These are phyloP conservation scores for Malus sylvestris DNA, from an alignment of 306 rosid species.

Conservation along the genomic window DNA sequence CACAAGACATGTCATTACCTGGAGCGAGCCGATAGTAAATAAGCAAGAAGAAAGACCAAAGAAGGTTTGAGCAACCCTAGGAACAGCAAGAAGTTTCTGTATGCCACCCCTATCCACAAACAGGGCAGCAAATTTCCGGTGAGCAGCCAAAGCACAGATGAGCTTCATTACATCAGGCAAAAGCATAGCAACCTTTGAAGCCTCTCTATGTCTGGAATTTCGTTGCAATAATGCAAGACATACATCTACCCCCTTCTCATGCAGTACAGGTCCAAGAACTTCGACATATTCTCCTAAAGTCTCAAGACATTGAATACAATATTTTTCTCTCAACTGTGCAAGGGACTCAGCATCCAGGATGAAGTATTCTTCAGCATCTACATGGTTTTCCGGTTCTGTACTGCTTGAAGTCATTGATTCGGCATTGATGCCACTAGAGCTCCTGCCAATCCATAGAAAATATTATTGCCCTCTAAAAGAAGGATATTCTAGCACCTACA, in stretches of 20 bases:
- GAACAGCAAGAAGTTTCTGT: slow-evolving; percentile 89
- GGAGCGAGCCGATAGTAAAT: slow-evolving; percentile 89
- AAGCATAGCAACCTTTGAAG: slow-evolving; percentile 56
- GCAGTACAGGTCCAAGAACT: slow-evolving; percentile 97
- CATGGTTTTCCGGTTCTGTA: slow-evolving; percentile 42
- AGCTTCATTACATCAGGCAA: slow-evolving; percentile 95
- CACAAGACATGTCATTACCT: slow-evolving; percentile 37
- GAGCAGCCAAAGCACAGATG: slow-evolving; percentile 95
- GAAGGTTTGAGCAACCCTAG: slow-evolving; percentile 73
- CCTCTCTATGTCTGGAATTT: slow-evolving; percentile 60
- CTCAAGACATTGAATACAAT: slow-evolving; percentile 93
- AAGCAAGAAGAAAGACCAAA: slow-evolving; percentile 91
- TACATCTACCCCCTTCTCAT: slow-evolving; percentile 91
- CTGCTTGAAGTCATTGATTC: slow-evolving; percentile 31
- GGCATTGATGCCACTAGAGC: slow-evolving; percentile 28
- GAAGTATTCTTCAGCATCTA: slow-evolving; percentile 66
- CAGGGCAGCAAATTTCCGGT: slow-evolving; percentile 87
- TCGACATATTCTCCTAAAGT: slow-evolving; percentile 94
- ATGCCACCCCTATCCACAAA: slow-evolving; percentile 97
- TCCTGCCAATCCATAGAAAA: slow-evolving; percentile 46
- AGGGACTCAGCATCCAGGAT: slow-evolving; percentile 66
- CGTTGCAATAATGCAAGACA: slow-evolving; percentile 80
- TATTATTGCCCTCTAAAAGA: neutral
- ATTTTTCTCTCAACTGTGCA: slow-evolving; percentile 77
- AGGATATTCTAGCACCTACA: neutral